A percentile compares a stretch with the other conserved stretches of the same genome.
Conservation (phyloP, 192 early-diverging fungal species). For the Backusella sp. region DNA sequence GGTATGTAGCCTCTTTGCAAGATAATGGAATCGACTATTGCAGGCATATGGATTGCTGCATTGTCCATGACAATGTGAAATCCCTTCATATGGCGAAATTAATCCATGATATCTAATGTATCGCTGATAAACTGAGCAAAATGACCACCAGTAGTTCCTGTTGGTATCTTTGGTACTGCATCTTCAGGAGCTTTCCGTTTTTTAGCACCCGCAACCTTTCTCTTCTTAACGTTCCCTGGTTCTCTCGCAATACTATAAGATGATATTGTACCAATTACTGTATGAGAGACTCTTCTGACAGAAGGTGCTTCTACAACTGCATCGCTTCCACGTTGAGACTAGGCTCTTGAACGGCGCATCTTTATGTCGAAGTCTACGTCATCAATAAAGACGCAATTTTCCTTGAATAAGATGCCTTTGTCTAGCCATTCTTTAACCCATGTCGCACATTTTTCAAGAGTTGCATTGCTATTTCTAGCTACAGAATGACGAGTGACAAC, state of each 20-base stretch:
- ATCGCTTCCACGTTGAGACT: neutral
- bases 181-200: neutral
- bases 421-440: neutral
- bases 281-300: neutral
- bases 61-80: neutral
- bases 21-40: too few species aligned
- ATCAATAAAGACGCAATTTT: neutral
- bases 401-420: neutral
- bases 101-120: neutral
- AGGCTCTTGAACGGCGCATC: neutral
- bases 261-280: neutral
- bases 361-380: neutral
- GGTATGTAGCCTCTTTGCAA: too few species aligned
- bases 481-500: neutral
- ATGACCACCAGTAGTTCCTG: conserved; percentile 1
- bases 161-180: neutral
- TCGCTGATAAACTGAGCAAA: neutral
- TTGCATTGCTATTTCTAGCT: neutral
- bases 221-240: neutral
- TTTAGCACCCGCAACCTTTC: neutral
- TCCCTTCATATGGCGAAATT: conserved; percentile 18
- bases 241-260: neutral
- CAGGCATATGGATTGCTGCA: too few species aligned
- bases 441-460: neutral
- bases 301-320: neutral